These are phyloP conservation scores for Phytophthora pinifolia DNA, from an alignment of 352 stramenopile genomes.

Conservation along the genomic window DNA sequence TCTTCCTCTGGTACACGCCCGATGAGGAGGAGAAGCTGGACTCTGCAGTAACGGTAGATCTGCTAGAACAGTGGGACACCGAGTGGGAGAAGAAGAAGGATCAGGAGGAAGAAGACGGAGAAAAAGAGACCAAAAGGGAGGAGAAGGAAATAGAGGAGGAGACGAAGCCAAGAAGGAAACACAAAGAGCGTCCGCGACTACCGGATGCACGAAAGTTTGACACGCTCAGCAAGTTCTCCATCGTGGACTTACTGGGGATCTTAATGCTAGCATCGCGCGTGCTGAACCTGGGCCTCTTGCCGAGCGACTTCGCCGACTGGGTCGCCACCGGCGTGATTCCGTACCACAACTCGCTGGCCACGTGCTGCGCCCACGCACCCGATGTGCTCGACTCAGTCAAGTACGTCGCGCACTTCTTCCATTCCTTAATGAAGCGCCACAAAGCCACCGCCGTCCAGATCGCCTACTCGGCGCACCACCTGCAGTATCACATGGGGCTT, in stretches of 20 bases:
- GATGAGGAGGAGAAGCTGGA: constrained; percentile 50
- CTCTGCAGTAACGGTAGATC: constrained; percentile 47
- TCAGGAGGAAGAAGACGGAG: constrained; percentile 14
- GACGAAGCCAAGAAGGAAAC: background rate
- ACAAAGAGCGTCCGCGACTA: background rate
- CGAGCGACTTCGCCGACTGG: constrained; percentile 66
- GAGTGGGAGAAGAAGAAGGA: constrained; percentile 36
- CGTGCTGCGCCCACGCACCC: constrained; percentile 36
- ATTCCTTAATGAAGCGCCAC: constrained; percentile 42
- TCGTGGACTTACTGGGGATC: constrained; percentile 61
- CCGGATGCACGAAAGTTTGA: constrained; percentile 26
- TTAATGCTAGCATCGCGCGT: constrained; percentile 62
- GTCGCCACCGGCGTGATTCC: constrained; percentile 59
- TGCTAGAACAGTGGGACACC: constrained; percentile 75
- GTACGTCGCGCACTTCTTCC: constrained; percentile 60
- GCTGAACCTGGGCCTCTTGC: constrained; percentile 62
- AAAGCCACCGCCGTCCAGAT: constrained; percentile 40
- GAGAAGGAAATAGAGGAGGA: background rate
- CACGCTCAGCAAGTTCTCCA: constrained; percentile 40
- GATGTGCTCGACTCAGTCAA: constrained; percentile 52
- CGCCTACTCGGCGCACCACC: constrained; percentile 50
- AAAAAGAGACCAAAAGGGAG: constrained; percentile 3
- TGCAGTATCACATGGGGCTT: constrained; percentile 76
- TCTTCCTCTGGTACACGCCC: constrained; percentile 36
- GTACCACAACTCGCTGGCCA: constrained; percentile 61